Evolutionary conservation across 371 early-diverging fungal genomes (phyloP), one percentile per base, ranked within the genome.

Genomic region (Mortierella sp.): DNA sequence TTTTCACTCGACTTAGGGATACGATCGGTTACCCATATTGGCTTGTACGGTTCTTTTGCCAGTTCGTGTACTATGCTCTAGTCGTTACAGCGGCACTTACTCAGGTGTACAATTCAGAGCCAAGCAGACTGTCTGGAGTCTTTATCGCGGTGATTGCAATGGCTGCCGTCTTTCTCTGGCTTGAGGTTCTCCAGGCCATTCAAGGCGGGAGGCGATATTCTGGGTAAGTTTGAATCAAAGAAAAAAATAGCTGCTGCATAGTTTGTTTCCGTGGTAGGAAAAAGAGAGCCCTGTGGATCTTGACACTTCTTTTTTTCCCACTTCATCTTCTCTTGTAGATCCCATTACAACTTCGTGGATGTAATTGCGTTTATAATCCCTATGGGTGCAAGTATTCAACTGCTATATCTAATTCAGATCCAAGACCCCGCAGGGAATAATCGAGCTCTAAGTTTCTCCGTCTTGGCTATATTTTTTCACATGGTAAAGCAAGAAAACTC

Each of bases 271-370:
- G 52, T 26, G 11, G 52, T 3, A 65, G 66, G 61, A 40, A 1
- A 8, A 29, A 11, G 37, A 66, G 10, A 40, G 6, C 14, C 39
- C 9, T 26, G 52, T 26, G 37, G 34, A 24, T 34, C 24, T 11
- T 31, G 13, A 22, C 13, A 34, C 24, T 16, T 34, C 19, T 19
- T 16, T 8, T 4, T 47, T 66, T 19, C 37, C 48, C 8, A 4
- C 31, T 39, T 10, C 5, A 2, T 29, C 10, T 31, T 10, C 4
- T 43, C 4, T 22, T 64, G 34, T 53, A 74, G 76, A 4, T 77
- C 78, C 14, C 55, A 64, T 13, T 77, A 73, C 73, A 77, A 73
- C 43, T 9, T 64, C 13, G 47, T 69, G 24, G 73, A 72, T 40
- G 10, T 73, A 4, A 0, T 70, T 16, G 58, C 65, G 2, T 73